Conservation (phyloP, 225 moss, liverwort and hornwort genomes). For the Bryoerythrophyllum caledonicum region DNA sequence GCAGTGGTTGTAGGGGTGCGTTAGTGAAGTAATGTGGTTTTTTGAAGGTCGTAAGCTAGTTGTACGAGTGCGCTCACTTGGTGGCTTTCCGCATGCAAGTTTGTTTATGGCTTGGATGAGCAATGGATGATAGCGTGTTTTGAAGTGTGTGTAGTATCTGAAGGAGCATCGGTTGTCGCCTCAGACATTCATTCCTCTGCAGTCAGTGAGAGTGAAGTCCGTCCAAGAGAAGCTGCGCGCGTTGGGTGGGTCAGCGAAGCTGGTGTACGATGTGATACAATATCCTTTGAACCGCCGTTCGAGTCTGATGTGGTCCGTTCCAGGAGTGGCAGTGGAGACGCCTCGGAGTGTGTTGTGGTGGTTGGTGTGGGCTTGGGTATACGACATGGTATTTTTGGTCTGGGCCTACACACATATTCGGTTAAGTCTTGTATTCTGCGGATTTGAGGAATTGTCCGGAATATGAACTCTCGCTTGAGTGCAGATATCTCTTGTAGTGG, state of each 20-base stretch:
- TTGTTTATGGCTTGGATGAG: conserved; percentile 5
- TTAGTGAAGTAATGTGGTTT: too few relatives aligned
- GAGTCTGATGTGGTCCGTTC: conserved; percentile 5
- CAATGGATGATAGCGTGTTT: conserved; percentile 7
- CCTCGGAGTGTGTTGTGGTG: background rate
- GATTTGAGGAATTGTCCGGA: background rate
- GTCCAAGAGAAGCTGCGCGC: conserved; percentile 88
- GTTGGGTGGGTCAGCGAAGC: conserved; percentile 92
- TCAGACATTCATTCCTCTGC: conserved; percentile 91
- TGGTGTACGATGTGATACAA: conserved; percentile 94
- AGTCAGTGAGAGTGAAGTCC: conserved; percentile 83
- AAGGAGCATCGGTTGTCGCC: conserved; percentile 97
- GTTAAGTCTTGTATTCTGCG: background rate
- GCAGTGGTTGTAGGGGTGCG: too few relatives aligned
- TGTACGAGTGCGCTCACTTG: background rate
- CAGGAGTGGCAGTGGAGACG: background rate
- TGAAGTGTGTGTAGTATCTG: conserved; percentile 70
- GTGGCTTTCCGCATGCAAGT: background rate
- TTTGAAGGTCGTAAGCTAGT: background rate
- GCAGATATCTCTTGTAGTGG: background rate
- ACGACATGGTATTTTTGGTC: background rate
- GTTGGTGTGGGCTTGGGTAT: background rate
- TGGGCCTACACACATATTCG: background rate
- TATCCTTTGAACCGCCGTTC: conserved; percentile 53
- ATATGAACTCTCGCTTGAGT: background rate